Conservation (phyloP, 2,329 filamentous ascomycete genomes). For the Rhynchosporium graminicola region DNA sequence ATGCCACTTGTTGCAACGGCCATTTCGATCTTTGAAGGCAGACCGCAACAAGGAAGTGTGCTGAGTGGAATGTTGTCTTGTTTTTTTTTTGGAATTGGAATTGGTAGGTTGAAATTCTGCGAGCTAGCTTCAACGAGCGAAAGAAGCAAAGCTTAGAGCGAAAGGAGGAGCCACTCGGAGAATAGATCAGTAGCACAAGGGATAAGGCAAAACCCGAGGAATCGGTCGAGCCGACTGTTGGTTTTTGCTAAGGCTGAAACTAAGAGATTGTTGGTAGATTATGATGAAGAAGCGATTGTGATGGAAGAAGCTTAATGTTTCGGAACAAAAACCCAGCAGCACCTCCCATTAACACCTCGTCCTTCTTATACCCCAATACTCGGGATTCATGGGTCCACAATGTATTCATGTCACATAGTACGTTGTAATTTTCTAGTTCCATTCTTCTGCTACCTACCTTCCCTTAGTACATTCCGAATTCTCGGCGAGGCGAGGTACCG, state of each 20-base stretch:
- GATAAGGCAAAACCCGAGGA: neutral
- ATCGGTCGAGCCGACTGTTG: neutral
- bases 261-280: no score
- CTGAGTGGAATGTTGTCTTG: neutral
- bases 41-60: neutral
- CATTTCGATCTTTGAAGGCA: constrained; percentile 5
- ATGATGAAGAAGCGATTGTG: no score
- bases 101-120: neutral
- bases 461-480: neutral
- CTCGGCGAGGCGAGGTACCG: constrained; percentile 9
- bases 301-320: no score
- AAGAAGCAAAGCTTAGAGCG: neutral
- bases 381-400: constrained; percentile 4
- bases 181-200: constrained; percentile 5
- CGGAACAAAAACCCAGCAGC: neutral
- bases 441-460: constrained; percentile 3
- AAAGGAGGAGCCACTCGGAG: constrained; percentile 8
- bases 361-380: neutral
- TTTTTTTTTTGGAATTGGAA: neutral
- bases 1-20: constrained; percentile 9
- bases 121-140: neutral
- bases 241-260: neutral
- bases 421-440: neutral
- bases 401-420: neutral
- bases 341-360: neutral